These are phyloP conservation scores for Tulasnella sp. DNA, from an alignment of 768 basidiomycete genomes.

Conservation along the genomic window DNA sequence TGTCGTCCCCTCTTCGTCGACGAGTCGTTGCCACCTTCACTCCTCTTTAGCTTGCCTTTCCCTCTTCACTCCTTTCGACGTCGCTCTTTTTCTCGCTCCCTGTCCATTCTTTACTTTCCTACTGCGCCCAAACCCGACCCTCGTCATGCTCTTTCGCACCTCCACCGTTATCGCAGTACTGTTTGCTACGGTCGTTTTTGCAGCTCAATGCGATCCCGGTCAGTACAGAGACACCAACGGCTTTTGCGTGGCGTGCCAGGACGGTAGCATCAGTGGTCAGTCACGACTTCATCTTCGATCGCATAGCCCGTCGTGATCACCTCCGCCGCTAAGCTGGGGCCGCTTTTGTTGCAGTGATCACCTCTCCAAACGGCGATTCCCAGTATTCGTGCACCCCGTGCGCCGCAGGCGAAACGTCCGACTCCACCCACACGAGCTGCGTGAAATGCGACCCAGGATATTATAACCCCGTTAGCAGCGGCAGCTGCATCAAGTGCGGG, in stretches of 20 bases:
- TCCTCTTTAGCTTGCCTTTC: not conserved
- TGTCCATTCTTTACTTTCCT: not conserved
- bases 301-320: not conserved
- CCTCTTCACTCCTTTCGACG: not conserved
- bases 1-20: not conserved
- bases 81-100: not conserved
- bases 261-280: not conserved
- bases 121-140: too few species aligned
- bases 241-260: not conserved
- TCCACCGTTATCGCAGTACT: not conserved
- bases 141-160: not conserved
- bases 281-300: not conserved
- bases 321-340: not conserved
- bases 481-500: not conserved
- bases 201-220: not conserved
- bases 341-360: not conserved
- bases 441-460: not conserved
- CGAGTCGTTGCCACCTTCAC: not conserved
- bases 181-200: not conserved
- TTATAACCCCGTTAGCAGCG: not conserved
- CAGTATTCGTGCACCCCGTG: not conserved
- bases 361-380: not conserved
- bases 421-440: not conserved
- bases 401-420: not conserved
- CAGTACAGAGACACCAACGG: not conserved